Base-by-base conservation (phyloP, 768 basidiomycete genomes). In the Boletus insuetus region DNA sequence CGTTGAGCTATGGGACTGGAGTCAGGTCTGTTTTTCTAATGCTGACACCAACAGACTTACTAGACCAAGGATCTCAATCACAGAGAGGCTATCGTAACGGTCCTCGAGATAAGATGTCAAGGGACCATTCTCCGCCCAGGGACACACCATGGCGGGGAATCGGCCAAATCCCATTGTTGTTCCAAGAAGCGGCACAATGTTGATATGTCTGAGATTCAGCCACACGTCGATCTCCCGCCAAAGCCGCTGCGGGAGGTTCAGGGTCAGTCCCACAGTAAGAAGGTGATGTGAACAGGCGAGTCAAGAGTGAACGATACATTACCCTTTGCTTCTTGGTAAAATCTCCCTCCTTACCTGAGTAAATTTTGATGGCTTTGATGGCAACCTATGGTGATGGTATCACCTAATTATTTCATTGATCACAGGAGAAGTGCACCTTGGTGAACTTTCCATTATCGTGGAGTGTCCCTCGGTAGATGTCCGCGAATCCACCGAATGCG, bases 131-230 rank as follows among this genome's bases (percentile, higher is more conserved):
- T 24, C 24, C 24, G 24, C 24, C 24, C 24, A 24, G 24, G 24
- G 24, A 26, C 24, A 26, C 24, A 7, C 24, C 24, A 26, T 26
- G 24, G 6, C 24, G 24, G 24, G 24, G 24, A 26, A 26, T 26
- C 24, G 24, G 24, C 24, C 24, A 6, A 26, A 26, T 26, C 5
- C 24, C 24, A 26, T 26, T 26, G 24, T 6, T 26, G 6, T 26
- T 26, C 24, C 24, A 26, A 26, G 24, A 26, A 26, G 24, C 0
- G 63, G 60, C 3, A 70, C 42, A 6, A 71, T 46, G 44, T 68
- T 70, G 22, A 45, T 49, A 39, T 71, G 66, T 14, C 45, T 32
- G 4, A 69, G 56, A 42, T 51, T 29, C 14, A 49, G 44, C 69
- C 69, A 70, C 20, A 68, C 24, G 38, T 51, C 37, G 41, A 37